Evolutionary conservation across 1,139 yeast genomes (phyloP).

Genomic region (Pichia sp.): DNA sequence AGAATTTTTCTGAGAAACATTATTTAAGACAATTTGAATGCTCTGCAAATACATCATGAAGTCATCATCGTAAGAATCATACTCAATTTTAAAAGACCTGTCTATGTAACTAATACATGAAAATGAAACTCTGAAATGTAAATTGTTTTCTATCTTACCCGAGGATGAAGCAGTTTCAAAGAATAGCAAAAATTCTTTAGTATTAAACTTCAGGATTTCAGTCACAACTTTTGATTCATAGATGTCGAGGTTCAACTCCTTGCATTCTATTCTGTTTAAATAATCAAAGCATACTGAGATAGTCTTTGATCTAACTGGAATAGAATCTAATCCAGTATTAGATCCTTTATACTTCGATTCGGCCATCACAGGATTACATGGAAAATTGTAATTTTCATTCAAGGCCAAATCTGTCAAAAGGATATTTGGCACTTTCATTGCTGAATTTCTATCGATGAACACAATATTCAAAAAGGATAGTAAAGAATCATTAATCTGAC

Average conservation of each 20-base stretch:
- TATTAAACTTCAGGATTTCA: neutral
- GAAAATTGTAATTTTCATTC: conserved; percentile 4
- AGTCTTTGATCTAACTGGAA: conserved; percentile 2
- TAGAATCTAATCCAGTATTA: conserved; percentile 7
- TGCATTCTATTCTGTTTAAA: neutral
- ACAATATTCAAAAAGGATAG: neutral
- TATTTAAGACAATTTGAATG: conserved; percentile 1
- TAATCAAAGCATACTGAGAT: neutral
- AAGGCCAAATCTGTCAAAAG: conserved; percentile 7
- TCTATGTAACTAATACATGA: conserved; percentile 3
- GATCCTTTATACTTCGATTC: conserved; percentile 5
- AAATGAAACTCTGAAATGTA: conserved; percentile 5
- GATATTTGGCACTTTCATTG: neutral
- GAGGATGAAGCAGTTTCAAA: neutral
- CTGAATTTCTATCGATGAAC: conserved; percentile 1
- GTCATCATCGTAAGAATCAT: neutral
- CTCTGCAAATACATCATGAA: neutral
- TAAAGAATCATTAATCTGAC: conserved; percentile 3
- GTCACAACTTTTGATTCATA: conserved; percentile 1
- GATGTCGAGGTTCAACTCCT: neutral
- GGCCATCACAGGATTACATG: conserved; percentile 3
- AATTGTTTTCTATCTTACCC: neutral
- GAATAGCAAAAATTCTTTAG: conserved; percentile 3
- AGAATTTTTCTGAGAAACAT: neutral
- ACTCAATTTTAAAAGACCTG: conserved; percentile 3